These are phyloP conservation scores for Daucus carota DNA, from an alignment of 129 eudicot species.

Conservation along the genomic window DH1_v3.0 NC_030383.2:44328001-44328500, in stretches of 20 bases:
- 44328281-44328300: neutral
- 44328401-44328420: neutral
- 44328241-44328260: neutral
- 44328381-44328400: neutral
- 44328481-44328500: neutral
- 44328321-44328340: neutral
- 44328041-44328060: too few species aligned
- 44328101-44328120: too few species aligned
- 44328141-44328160: too few species aligned
- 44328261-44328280: neutral
- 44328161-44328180: too few species aligned
- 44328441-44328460: conserved; percentile 1
- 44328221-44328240: too few species aligned
- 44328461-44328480: neutral
- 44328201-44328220: too few species aligned
- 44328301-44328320: neutral
- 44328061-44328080: too few species aligned
- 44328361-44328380: neutral
- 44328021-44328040: too few species aligned
- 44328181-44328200: too few species aligned
- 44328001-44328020: too few species aligned
- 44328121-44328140: too few species aligned
- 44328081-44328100: too few species aligned
- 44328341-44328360: neutral
- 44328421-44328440: neutral